Evolutionary conservation across 345 rosid species (phyloP).

Genomic region (Sonneratia caseolaris): DNA sequence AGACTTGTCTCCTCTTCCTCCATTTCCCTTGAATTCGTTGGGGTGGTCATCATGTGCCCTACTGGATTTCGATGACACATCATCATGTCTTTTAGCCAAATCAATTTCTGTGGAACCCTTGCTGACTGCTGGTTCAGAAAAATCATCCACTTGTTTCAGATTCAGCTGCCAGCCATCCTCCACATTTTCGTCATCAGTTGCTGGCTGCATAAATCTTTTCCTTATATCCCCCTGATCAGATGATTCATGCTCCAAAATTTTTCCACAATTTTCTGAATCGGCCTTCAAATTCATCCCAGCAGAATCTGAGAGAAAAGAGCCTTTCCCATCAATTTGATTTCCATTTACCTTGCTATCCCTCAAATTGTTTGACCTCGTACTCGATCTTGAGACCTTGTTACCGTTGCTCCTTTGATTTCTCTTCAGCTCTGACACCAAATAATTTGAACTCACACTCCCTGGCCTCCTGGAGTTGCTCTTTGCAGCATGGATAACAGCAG

Average conservation of each 20-base stretch:
- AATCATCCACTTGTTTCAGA: constrained; percentile 21
- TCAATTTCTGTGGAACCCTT: constrained; percentile 16
- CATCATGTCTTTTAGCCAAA: constrained; percentile 17
- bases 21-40: constrained; percentile 22
- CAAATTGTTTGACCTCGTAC: constrained; percentile 17
- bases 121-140: constrained; percentile 16
- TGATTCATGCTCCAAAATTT: constrained; percentile 15
- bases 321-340: constrained; percentile 44
- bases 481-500: constrained; percentile 28
- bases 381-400: constrained; percentile 19
- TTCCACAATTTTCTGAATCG: constrained; percentile 30
- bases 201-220: constrained; percentile 9
- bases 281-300: constrained; percentile 31
- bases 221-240: constrained; percentile 19
- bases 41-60: constrained; percentile 24
- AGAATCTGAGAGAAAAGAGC: constrained; percentile 32
- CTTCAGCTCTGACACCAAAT: constrained; percentile 31
- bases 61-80: constrained; percentile 23
- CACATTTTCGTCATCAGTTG: constrained; percentile 19
- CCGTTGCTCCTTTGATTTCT: constrained; percentile 27
- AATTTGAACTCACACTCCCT: constrained; percentile 30
- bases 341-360: constrained; percentile 28
- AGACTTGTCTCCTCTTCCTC: constrained; percentile 27
- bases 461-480: constrained; percentile 42
- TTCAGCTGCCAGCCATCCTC: constrained; percentile 25